A percentile compares a stretch with the other conserved stretches of the same genome.
These are phyloP conservation scores for Suhomyces sp. DNA, from an alignment of 805 yeast species.

Conservation along the genomic window DNA sequence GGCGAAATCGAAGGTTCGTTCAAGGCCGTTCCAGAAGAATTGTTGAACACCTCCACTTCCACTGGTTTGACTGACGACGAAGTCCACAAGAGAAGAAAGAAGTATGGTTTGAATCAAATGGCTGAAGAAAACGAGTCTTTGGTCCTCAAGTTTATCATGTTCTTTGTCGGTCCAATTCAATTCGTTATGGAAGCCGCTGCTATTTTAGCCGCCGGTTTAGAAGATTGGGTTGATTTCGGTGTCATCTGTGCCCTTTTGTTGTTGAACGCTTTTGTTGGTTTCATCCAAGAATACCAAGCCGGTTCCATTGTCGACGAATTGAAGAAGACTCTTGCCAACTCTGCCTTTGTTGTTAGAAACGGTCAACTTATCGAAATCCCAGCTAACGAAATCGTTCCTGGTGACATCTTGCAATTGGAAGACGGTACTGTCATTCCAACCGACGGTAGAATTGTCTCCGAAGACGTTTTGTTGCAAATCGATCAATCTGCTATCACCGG, in stretches of 20 bases:
- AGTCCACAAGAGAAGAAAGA: slow-evolving; percentile 80
- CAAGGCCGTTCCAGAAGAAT: slow-evolving; percentile 82
- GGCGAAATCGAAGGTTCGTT: slow-evolving; percentile 34
- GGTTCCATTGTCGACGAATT: slow-evolving; percentile 96
- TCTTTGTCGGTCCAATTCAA: slow-evolving; percentile 93
- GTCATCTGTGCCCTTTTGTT: slow-evolving; percentile 84
- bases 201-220: slow-evolving; percentile 89
- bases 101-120: slow-evolving; percentile 88
- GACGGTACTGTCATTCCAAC: slow-evolving; percentile 93
- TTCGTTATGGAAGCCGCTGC: slow-evolving; percentile 98
- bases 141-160: slow-evolving; percentile 75
- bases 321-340: slow-evolving; percentile 90
- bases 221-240: slow-evolving; percentile 99
- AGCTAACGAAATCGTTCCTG: slow-evolving; percentile 88
- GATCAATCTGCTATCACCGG: slow-evolving; percentile 98
- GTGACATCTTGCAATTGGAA: slow-evolving; percentile 89
- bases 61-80: slow-evolving; percentile 76
- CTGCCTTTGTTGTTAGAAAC: slow-evolving; percentile 83
- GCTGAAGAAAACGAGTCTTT: slow-evolving; percentile 82
- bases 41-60: slow-evolving; percentile 77
- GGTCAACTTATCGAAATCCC: slow-evolving; percentile 73
- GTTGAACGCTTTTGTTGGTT: slow-evolving; percentile 92
- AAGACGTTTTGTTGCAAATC: slow-evolving; percentile 81
- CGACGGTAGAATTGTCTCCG: slow-evolving; percentile 86
- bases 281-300: slow-evolving; percentile 96